Evolutionary conservation across 2,329 filamentous ascomycete species (phyloP), one percentile per base, ranked within the genome.

Genomic region (Ophiostoma ips): DNA sequence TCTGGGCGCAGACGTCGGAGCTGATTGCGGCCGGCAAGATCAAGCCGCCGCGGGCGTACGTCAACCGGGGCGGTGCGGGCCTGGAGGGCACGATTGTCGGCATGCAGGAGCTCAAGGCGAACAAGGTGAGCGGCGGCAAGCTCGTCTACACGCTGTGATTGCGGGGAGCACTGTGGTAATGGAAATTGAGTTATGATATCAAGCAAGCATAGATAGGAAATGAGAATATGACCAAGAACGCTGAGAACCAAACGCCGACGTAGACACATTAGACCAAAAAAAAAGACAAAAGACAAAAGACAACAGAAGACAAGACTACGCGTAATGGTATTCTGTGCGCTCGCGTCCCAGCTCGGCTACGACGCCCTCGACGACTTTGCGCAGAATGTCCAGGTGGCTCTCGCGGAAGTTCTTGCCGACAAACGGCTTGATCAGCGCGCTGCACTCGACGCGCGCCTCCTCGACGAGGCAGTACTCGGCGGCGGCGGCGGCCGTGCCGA

Each of bases 111-210:
- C 45, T 64, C 54, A 61, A 52, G 55, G 53, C 55, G 21, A 58
- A 58, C 13, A 61, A 58, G 59, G 61, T 69, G 18, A 66, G 63
- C 54, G 66, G 60, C 9, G 59, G 57, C 51, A 70, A 70, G 59
- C 55, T 70, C 56, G 66, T 68, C 12, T 68, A 66, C 55, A 57
- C 55, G 13, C 33, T 56, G 11, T 46, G 11, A 37, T 46, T 36
- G 8, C n/a, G n/a, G n/a, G n/a, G n/a, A n/a, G n/a, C n/a, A n/a
- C n/a, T n/a, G n/a, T 3, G 33, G 9, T 5, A n/a, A 47, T 24
- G 35, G 12, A 18, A 28, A 47, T 18, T 15, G 12, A 13, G n/a
- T 12, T 24, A 21, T 5, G 12, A 40, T 43, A 19, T 6, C 19
- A 30, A 38, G 6, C n/a, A 21, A 31, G 6, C 11, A 41, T 30